Conservation (phyloP, 495 filamentous ascomycete species). For the Tuber borchii region DNA sequence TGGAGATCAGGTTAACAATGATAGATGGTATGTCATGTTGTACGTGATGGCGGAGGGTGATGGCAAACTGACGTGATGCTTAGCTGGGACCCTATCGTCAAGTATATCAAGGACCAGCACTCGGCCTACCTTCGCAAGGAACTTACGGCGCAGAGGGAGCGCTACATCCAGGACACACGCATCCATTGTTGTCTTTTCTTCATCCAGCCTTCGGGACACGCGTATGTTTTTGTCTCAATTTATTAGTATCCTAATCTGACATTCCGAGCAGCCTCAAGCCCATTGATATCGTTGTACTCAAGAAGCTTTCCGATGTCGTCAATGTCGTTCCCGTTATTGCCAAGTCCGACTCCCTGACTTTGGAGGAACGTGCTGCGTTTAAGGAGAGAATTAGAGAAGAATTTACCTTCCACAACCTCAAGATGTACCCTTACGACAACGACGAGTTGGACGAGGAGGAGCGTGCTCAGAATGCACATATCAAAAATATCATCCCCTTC, state of each 20-base stretch:
- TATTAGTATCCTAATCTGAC: constrained; percentile 14
- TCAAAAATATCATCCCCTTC: constrained; percentile 97
- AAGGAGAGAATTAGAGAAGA: constrained; percentile 99
- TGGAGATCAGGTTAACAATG: constrained; percentile 75
- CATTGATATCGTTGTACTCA: constrained; percentile 98
- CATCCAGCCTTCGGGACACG: constrained; percentile 97
- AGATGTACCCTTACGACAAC: constrained; percentile 99
- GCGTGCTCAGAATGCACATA: constrained; percentile 82
- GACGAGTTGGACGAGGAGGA: constrained; percentile 98
- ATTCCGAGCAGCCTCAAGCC: constrained; percentile 65
- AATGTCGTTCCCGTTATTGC: constrained; percentile 99
- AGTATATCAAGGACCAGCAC: constrained; percentile 99
- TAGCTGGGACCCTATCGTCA: constrained; percentile 91
- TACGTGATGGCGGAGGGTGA: not conserved
- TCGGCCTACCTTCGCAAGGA: constrained; percentile 99
- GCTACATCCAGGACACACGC: constrained; percentile 97
- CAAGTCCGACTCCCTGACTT: constrained; percentile 91
- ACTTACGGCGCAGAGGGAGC: constrained; percentile 97
- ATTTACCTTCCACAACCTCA: constrained; percentile 97
- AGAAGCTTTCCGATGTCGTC: constrained; percentile 97
- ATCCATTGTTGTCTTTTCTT: constrained; percentile 99
- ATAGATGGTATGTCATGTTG: constrained; percentile 56
- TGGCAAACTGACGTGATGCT: constrained; percentile 6
- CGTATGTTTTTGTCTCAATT: constrained; percentile 49
- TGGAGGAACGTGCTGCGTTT: constrained; percentile 92